Conservation (phyloP, 2,329 filamentous ascomycete genomes). For the Harringtonia lauricola region DNA sequence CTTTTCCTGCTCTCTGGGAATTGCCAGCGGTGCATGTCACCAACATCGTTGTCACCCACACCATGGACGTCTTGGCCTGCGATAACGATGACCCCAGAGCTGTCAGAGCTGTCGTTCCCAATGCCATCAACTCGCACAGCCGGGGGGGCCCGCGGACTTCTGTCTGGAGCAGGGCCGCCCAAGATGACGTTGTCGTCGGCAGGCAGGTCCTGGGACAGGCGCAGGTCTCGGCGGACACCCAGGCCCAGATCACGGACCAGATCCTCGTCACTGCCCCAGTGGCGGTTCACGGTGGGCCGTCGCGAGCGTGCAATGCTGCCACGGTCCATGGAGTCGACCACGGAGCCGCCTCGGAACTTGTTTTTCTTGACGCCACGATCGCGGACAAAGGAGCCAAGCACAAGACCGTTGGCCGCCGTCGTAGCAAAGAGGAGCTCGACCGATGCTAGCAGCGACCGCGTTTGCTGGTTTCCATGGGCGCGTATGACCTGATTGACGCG, state of each 20-base stretch:
- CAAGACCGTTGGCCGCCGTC: conserved; percentile 74
- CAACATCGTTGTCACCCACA: conserved; percentile 6
- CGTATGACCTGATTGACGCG: conserved; percentile 70
- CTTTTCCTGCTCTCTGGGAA: conserved; percentile 28
- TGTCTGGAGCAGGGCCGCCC: neutral
- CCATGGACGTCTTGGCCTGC: neutral
- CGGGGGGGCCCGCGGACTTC: neutral
- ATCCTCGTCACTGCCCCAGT: conserved; percentile 88
- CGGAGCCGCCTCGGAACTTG: conserved; percentile 61
- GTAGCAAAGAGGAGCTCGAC: conserved; percentile 85
- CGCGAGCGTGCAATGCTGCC: conserved; percentile 23
- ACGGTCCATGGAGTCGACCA: conserved; percentile 51
- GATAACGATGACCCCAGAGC: neutral
- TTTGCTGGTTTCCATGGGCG: conserved; percentile 65
- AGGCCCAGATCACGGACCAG: conserved; percentile 72
- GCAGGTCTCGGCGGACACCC: conserved; percentile 44
- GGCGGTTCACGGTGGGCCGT: conserved; percentile 44
- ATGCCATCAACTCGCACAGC: conserved; percentile 22
- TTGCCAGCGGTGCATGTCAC: conserved; percentile 35
- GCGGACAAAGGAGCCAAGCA: conserved; percentile 84
- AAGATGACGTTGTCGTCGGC: conserved; percentile 10
- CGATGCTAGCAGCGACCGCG: conserved; percentile 79
- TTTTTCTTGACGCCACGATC: conserved; percentile 84
- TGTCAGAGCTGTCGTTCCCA: conserved; percentile 21
- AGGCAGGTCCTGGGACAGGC: conserved; percentile 21